Evolutionary conservation across 495 filamentous ascomycete genomes (phyloP), one percentile per base, ranked within the genome.

Genomic region (Neurospora intermedia): DNA sequence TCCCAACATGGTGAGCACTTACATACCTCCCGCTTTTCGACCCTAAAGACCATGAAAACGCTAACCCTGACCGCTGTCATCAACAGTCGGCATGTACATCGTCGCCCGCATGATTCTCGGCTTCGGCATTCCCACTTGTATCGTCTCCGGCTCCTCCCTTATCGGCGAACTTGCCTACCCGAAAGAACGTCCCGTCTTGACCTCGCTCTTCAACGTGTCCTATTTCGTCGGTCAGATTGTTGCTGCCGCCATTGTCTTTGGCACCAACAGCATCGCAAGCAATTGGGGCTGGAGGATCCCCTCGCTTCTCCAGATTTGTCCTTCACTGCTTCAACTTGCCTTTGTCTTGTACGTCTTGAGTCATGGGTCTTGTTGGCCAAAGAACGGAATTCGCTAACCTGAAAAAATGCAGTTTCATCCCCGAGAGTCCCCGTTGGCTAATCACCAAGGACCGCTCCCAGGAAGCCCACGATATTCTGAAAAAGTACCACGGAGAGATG

Each of bases 281-380:
- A 81, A 90, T 69, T 91, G 89, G 89, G 84, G 87, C 9, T 92
- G 89, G 90, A 78, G 89, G 42, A 89, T 92, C 40, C 90, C 90
- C 0, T 91, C 88, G 1, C 79, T 88, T 23, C 82, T 90, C 7
- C 88, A 90, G 78, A 80, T 84, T 71, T 81, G 79, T 45, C 88
- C 88, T 2, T 89, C 86, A 18, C 74, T 91, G 23, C 73, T 92
- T 20, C 90, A 91, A 74, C 81, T 90, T 70, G 75, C 66, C 10
- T 85, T 88, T 59, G 82, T 89, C 48, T 82, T 85, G 78, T 81
- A 71, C 27, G 27, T 27, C 27, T 27, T 27, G 27, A 27, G 27
- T 38, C 35, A 38, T 38, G 35, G 1, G 27, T 20, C 18, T 13
- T 31, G 43, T 71, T 42, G 9, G 39, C 27, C 27, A 27, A 7